A percentile compares a stretch with the other conserved stretches of the same genome.
Conservation (phyloP, 2,329 filamentous ascomycete genomes). For the Bipolaris sorokiniana region DNA sequence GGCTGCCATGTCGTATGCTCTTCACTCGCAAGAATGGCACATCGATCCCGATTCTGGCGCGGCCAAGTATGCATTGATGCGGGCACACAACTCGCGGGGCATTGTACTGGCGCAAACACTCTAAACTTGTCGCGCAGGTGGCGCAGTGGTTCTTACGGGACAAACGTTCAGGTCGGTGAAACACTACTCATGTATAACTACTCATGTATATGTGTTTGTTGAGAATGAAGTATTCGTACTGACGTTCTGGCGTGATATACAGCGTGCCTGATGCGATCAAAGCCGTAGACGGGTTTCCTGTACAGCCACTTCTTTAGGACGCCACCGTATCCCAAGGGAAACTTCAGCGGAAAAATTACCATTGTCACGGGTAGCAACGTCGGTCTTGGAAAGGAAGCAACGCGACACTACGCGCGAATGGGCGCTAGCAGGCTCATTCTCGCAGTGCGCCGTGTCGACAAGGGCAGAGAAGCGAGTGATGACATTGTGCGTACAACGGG, state of each 20-base stretch:
- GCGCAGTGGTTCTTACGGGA: constrained; percentile 1
- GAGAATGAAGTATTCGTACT: background rate
- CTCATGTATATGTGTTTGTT: too few species aligned
- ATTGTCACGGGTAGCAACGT: constrained; percentile 51
- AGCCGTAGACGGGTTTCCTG: constrained; percentile 36
- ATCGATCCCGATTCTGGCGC: background rate
- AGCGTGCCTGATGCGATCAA: background rate
- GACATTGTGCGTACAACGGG: constrained; percentile 27
- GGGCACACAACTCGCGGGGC: constrained; percentile 2
- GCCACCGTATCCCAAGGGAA: constrained; percentile 22
- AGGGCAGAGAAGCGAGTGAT: constrained; percentile 37
- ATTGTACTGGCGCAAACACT: constrained; percentile 4
- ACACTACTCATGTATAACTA: background rate
- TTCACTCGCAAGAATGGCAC: constrained; percentile 1
- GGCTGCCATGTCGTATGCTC: background rate
- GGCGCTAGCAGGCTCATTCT: constrained; percentile 38
- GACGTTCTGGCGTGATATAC: background rate
- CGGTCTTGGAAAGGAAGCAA: constrained; percentile 43
- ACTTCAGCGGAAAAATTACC: constrained; percentile 43
- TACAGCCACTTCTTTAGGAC: constrained; percentile 50
- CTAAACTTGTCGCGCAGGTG: constrained; percentile 3
- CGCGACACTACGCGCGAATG: constrained; percentile 34
- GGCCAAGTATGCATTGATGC: background rate
- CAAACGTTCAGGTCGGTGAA: background rate
- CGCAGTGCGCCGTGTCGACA: constrained; percentile 36